Base-by-base conservation (phyloP, 164 flowering plant genomes). In the Paratinospora sagittata region DNA sequence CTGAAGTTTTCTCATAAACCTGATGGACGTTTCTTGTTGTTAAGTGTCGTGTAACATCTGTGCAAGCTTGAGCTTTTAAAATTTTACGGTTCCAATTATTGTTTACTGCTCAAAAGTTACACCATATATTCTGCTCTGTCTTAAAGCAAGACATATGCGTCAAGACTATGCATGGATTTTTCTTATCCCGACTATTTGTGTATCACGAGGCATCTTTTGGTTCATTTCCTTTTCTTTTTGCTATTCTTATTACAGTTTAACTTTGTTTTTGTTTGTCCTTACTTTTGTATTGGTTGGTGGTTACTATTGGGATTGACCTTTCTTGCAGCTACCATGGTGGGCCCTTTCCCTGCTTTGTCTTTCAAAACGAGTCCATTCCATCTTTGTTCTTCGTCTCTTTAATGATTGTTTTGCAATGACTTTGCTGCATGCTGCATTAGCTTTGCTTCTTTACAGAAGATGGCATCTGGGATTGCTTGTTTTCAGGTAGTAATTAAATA, bases 251-350 rank as follows among this genome's bases (percentile, higher is more conserved):
- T 49, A 49, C 4, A 4, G 10, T 63, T 23, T 63, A 30, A 63
- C 19, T 14, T 27, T 27, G 17, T 12, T 11, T 60, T 27, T 24
- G 27, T 55, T 33, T 21, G 7, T 47, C 69, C 26, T 57, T 49
- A 6, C 30, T 65, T n/a, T n/a, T n/a, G 17, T 34, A 36, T 65
- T n/a, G n/a, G n/a, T n/a, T n/a, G n/a, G n/a, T 41, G 34, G 45
- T 8, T 60, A 67, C 43, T 7, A 39, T n/a, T 67, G 76, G 58
- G 61, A 26, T 67, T 73, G 58, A 73, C 77, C 60, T 79, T 39
- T 67, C 30, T 78, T 79, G 79, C 90, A 95, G 98, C 81, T 95
- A 68, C 98, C 98, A 11, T 95, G 97, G 97, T 92, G 97, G 97
- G 97, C 97, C 47, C 84, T 95, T 61, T 74, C 79, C 71, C 77